These are phyloP conservation scores for Neurospora cerealis DNA, from an alignment of 495 filamentous ascomycete species.

Conservation along the genomic window DNA sequence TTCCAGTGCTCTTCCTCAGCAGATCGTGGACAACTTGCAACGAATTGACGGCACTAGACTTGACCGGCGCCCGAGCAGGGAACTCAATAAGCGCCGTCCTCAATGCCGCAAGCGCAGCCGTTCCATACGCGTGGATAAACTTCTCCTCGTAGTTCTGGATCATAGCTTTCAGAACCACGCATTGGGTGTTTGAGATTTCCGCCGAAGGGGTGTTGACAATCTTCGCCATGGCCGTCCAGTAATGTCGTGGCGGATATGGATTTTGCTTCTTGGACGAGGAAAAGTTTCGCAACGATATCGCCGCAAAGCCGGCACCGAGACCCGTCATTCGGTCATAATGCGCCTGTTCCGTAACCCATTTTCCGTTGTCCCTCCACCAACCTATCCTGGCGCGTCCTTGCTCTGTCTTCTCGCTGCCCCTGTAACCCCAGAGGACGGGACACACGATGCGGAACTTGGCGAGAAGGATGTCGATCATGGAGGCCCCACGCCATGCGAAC, in stretches of 20 bases:
- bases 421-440: conserved; percentile 79
- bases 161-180: conserved; percentile 66
- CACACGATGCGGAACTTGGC: conserved; percentile 76
- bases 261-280: conserved; percentile 52
- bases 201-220: conserved; percentile 60
- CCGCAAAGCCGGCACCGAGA: conserved; percentile 71
- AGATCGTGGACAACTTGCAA: conserved; percentile 50
- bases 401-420: conserved; percentile 64
- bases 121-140: conserved; percentile 70
- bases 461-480: conserved; percentile 76
- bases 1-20: conserved; percentile 48
- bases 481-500: conserved; percentile 58
- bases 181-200: conserved; percentile 67
- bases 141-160: conserved; percentile 58
- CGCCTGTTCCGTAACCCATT: conserved; percentile 52
- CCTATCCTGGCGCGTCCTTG: conserved; percentile 60
- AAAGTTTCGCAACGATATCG: conserved; percentile 75
- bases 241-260: conserved; percentile 68
- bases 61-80: conserved; percentile 40
- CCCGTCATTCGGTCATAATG: conserved; percentile 80
- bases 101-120: conserved; percentile 53
- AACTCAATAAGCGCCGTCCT: conserved; percentile 57
- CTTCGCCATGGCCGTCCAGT: conserved; percentile 65
- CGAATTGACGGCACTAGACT: conserved; percentile 46
- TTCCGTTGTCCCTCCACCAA: conserved; percentile 53